phyloP scores from a whole-genome alignment of 345 rosid genomes.

The Geranium rotundifolium region DNA sequence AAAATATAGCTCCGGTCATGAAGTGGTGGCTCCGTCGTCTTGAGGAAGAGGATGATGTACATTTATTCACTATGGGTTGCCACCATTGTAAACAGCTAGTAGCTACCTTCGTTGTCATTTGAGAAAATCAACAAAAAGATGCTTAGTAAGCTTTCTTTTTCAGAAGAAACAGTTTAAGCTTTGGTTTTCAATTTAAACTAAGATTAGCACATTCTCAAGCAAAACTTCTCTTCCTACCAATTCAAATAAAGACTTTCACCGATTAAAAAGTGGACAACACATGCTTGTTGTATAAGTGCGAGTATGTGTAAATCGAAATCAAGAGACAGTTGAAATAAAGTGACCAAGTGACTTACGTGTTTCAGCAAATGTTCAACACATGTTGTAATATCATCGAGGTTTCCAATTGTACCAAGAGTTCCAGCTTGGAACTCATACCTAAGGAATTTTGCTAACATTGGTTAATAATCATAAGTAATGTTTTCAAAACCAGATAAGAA shows the following conservation, averaged over 20 bases:
- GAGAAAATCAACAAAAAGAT: too few species aligned
- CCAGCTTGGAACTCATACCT: conserved; percentile 64
- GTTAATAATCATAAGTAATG: not conserved
- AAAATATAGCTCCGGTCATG: too few species aligned
- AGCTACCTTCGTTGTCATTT: too few species aligned
- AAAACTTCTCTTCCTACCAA: not conserved
- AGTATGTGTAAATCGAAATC: not conserved
- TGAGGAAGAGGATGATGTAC: too few species aligned
- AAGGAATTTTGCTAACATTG: conserved; percentile 3
- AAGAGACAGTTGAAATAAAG: too few species aligned
- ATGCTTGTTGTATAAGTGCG: not conserved
- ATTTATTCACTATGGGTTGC: too few species aligned
- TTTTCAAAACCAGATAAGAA: not conserved
- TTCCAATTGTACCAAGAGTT: conserved; percentile 35
- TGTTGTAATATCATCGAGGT: conserved; percentile 60
- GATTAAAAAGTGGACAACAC: too few species aligned
- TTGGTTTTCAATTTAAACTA: not conserved
- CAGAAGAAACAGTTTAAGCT: not conserved
- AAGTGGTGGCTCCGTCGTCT: too few species aligned
- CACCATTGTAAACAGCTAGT: too few species aligned
- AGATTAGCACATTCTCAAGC: not conserved
- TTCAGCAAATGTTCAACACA: conserved; percentile 41
- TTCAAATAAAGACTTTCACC: not conserved
- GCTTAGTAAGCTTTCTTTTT: too few species aligned
- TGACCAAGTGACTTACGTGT: conserved; percentile 35